A percentile compares a stretch with the other conserved stretches of the same genome.
phyloP scores from a whole-genome alignment of 2,329 filamentous ascomycete species.

The Ceratocystis cubensis region DNA sequence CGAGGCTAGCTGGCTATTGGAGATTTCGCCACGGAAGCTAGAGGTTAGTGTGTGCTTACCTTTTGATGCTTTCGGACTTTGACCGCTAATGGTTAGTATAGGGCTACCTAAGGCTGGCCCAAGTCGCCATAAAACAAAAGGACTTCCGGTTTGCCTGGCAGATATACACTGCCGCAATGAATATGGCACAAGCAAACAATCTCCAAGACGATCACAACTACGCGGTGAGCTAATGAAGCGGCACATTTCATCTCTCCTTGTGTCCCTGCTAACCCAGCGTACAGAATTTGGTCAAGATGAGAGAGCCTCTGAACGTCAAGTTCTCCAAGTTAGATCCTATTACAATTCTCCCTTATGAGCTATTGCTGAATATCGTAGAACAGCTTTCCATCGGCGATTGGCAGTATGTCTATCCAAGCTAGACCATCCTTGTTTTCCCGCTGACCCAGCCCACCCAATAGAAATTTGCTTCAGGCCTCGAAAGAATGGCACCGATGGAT shows the following conservation, averaged over 20 bases:
- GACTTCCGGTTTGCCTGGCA: constrained; percentile 32
- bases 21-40: constrained; percentile 31
- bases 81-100: constrained; percentile 20
- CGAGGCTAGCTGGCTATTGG: constrained; percentile 35
- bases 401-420: neutral
- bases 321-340: constrained; percentile 14
- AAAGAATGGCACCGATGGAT: constrained; percentile 11
- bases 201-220: constrained; percentile 17
- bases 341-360: constrained; percentile 15
- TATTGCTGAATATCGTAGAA: constrained; percentile 13
- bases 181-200: constrained; percentile 26
- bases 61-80: neutral
- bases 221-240: neutral
- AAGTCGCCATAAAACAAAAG: constrained; percentile 30
- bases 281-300: constrained; percentile 20
- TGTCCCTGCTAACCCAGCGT: neutral
- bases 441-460: neutral
- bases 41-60: constrained; percentile 27
- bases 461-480: neutral
- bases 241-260: neutral
- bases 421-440: neutral
- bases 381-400: constrained; percentile 10
- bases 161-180: constrained; percentile 31
- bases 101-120: constrained; percentile 35
- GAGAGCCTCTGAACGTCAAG: constrained; percentile 12